Base-by-base conservation (phyloP, 2,329 filamentous ascomycete species). In the Bipolaris gigantea region DNA sequence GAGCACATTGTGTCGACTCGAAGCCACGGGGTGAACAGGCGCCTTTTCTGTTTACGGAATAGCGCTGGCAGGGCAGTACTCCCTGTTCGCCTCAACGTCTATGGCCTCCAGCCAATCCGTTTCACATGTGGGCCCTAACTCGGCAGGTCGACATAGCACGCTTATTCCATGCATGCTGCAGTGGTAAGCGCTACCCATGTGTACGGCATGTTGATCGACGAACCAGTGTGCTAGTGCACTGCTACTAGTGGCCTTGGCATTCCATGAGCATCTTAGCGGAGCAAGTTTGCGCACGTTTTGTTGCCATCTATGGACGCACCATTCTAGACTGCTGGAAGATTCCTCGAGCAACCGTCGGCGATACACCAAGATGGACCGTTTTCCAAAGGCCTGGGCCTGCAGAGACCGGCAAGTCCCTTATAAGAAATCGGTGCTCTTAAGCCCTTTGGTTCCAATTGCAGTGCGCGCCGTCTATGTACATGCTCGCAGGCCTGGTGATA, bases 1-100 rank as follows among this genome's bases (percentile, higher is more conserved):
- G 61, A 64, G 61, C 59, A 64, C 57, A 57, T 62, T 63, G 55
- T 60, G 55, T 51, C 48, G 38, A 25, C 13, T 43, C 41, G 27
- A 13, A 32, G 5, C 8, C 27, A 11, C 33, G n/a, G 19, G 18
- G 38, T 32, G 15, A n/a, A 43, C 23, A 4, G 7, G 16, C 21
- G 5, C 36, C 36, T 41, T 27, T 34, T 30, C 13, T 27, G 9
- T 2, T 52, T 42, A 23, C 6, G 11, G 11, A 15, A 25, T 39
- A 51, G 40, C 27, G 27, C 13, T 30, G 27, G 27, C 27, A 30
- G 27, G 27, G 27, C 27, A 11, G 27, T 30, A 30, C 27, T 36
- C 35, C 9, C 15, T 16, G n/a, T 10, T 36, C 16, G 15, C 16
- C 3, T 36, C n/a, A 10, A 9, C 35, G 10, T 18, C 9, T 8